phyloP scores from a whole-genome alignment of 345 rosid genomes.

The Rhizophora apiculata region DNA sequence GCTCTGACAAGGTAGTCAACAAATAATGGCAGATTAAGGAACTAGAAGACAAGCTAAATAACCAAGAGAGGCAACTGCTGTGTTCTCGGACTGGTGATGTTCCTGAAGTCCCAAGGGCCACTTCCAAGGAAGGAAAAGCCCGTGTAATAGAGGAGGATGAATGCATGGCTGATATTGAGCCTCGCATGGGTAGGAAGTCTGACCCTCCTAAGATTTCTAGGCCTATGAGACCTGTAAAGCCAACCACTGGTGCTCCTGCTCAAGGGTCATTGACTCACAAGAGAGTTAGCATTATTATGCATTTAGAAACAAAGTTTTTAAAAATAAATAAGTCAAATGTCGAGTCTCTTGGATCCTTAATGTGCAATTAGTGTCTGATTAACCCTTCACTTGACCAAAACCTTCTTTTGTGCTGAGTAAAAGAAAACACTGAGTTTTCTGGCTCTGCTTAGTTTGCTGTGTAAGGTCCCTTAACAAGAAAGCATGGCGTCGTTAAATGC shows the following conservation, averaged over 20 bases:
- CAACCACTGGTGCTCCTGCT: slow-evolving; percentile 24
- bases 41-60: slow-evolving; percentile 71
- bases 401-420: too few relatives aligned
- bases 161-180: slow-evolving; percentile 43
- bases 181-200: slow-evolving; percentile 59
- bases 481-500: too few relatives aligned
- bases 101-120: slow-evolving; percentile 35
- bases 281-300: slow-evolving; percentile 24
- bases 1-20: too few relatives aligned
- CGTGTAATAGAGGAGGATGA: slow-evolving; percentile 44
- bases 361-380: too few relatives aligned
- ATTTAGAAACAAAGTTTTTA: too few relatives aligned
- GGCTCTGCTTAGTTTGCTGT: too few relatives aligned
- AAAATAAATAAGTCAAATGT: not conserved
- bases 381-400: too few relatives aligned
- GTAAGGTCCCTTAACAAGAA: too few relatives aligned
- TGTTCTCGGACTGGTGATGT: slow-evolving; percentile 33
- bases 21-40: slow-evolving; percentile 58
- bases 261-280: slow-evolving; percentile 37
- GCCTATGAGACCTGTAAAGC: slow-evolving; percentile 48
- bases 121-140: slow-evolving; percentile 52
- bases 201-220: slow-evolving; percentile 69
- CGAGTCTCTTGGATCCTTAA: too few relatives aligned
- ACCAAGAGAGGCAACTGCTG: slow-evolving; percentile 59
- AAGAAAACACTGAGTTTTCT: too few relatives aligned